Evolutionary conservation across 139 green algal species (phyloP), one percentile per base, ranked within the genome.

Genomic region (Chlorella vulgaris): DNA sequence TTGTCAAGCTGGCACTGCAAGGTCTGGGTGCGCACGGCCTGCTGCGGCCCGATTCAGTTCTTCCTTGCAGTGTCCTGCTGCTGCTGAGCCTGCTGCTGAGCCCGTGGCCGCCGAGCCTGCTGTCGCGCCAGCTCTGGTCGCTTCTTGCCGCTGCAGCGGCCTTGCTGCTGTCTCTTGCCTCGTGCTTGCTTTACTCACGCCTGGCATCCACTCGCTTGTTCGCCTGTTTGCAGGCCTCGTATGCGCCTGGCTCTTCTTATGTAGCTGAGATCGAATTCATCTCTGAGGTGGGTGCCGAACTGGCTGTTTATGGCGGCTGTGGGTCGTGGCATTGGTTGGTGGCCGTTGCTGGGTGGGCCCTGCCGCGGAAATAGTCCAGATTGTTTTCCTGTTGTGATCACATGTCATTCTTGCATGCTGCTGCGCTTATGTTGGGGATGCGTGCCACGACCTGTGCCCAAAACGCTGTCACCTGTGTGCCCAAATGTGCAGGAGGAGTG

Each of bases 221-320:
- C 19, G 18, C 15, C 65, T 4, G 24, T 24, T 33, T 55, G 22
- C 67, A 74, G 67, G 69, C 61, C 10, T 76, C 69, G 3, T 76
- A 76, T n/a, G 69, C 42, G 2, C 42, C 69, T 0, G n/a, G 42
- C 26, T 36, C 69, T 29, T 28, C 42, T 28, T 76, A 62, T n/a
- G 15, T 26, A 2, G 69, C 69, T 7, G 69, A 76, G 22, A 76
- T 76, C 15, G 69, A 62, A 26, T 76, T 76, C 42, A 61, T 76
- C 5, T 61, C 69, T n/a, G 69, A 42, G 69, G 69, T 61, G 42
- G n/a, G 69, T 40, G 5, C 3, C 3, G 5, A 21, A 50, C 28
- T 71, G 63, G 61, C 18, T 35, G 61, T 29, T 21, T n/a, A 7
- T 68, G 61, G 21, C 5, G 18, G 5, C 15, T 55, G 13, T 55